Conservation (phyloP, 2,329 filamentous ascomycete genomes). For the Cucurbitaria berberidis region DNA sequence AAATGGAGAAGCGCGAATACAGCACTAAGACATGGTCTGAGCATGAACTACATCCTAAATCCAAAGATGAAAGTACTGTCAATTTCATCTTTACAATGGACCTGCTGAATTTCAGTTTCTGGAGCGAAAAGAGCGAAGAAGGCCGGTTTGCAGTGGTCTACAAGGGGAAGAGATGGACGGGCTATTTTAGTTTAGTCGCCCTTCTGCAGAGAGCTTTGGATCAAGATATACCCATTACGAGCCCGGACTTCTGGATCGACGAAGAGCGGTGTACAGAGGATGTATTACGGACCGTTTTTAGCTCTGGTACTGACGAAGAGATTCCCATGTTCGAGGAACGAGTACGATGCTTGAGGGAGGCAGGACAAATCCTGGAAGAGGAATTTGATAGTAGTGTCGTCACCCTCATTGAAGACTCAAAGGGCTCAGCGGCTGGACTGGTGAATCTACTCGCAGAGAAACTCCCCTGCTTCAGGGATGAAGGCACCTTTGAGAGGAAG, state of each 20-base stretch:
- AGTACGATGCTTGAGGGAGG: slow-evolving; percentile 79
- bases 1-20: slow-evolving; percentile 85
- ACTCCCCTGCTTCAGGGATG: slow-evolving; percentile 87
- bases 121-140: slow-evolving; percentile 74
- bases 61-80: slow-evolving; percentile 78
- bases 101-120: slow-evolving; percentile 95
- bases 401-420: slow-evolving; percentile 74
- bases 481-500: slow-evolving; percentile 74
- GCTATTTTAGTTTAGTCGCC: slow-evolving; percentile 94
- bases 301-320: slow-evolving; percentile 82
- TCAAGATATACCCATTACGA: slow-evolving; percentile 89
- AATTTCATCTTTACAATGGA: slow-evolving; percentile 99
- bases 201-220: slow-evolving; percentile 85
- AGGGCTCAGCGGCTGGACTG: slow-evolving; percentile 79
- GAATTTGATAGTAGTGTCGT: slow-evolving; percentile 77
- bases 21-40: slow-evolving; percentile 85
- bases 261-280: slow-evolving; percentile 78
- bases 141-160: slow-evolving; percentile 86
- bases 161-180: slow-evolving; percentile 81
- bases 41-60: slow-evolving; percentile 87
- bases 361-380: slow-evolving; percentile 79
- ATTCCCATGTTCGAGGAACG: slow-evolving; percentile 85
- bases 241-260: slow-evolving; percentile 83
- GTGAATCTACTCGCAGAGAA: slow-evolving; percentile 84
- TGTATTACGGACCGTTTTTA: slow-evolving; percentile 76